Conservation (phyloP, 305 asterid species). For the Fraxinus velutina region DNA sequence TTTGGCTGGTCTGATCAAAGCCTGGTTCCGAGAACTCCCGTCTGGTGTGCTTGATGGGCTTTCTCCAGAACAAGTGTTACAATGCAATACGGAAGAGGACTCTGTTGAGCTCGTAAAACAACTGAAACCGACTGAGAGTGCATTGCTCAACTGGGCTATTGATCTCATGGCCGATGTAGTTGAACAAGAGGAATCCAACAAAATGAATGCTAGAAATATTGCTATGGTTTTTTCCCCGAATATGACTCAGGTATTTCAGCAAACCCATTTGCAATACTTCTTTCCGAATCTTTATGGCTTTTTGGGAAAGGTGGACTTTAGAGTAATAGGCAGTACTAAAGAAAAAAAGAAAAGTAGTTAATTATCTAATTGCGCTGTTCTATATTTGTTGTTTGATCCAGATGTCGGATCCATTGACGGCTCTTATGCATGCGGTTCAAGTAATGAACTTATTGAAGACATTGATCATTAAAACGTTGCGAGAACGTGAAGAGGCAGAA, state of each 20-base stretch:
- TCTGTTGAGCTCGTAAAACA: constrained; percentile 65
- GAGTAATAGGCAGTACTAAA: not conserved
- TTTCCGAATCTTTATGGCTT: not conserved
- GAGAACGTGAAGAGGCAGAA: constrained; percentile 63
- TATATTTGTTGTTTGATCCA: constrained; percentile 28
- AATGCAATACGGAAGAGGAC: constrained; percentile 74
- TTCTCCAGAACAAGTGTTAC: constrained; percentile 74
- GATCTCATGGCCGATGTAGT: constrained; percentile 97
- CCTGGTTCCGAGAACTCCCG: constrained; percentile 96
- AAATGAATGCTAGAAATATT: constrained; percentile 88
- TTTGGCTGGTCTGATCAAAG: constrained; percentile 88
- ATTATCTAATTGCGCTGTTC: not conserved
- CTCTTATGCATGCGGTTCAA: constrained; percentile 96
- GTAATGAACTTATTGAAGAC: constrained; percentile 93
- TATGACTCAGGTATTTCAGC: constrained; percentile 73
- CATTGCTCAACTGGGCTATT: constrained; percentile 85
- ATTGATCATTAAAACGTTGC: constrained; percentile 62
- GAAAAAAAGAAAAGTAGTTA: not conserved
- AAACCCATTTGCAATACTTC: not conserved
- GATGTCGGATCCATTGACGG: constrained; percentile 97
- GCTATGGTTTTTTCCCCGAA: constrained; percentile 97
- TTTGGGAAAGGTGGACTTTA: not conserved
- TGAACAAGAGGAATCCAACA: constrained; percentile 79
- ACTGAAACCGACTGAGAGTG: constrained; percentile 71
- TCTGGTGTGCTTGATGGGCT: constrained; percentile 88